Base-by-base conservation (phyloP, 1,139 yeast species). In the Pichia inconspicua region DNA sequence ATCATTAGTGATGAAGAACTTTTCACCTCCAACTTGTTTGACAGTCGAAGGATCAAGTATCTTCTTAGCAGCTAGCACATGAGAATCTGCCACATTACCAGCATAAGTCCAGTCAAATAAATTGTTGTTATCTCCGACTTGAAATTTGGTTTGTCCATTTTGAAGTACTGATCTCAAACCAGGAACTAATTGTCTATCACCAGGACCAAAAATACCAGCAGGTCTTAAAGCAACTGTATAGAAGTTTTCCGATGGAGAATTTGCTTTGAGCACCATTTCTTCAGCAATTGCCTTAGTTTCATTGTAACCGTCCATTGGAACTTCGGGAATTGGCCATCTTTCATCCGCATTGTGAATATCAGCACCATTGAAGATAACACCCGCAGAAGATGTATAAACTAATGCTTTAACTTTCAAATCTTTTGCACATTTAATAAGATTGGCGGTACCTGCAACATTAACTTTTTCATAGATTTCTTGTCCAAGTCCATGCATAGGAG, bases 11-110 rank as follows among this genome's bases (percentile, higher is more conserved):
- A 94, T 72, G 60, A 92, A 87, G 66, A 89, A 92, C 0, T 86
- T 78, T 64, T 92, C 86, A 42, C 98, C 98, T 9, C 87, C 83
- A 30, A 92, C 80, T 37, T 63, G 52, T 1, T 59, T 54, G 22
- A 73, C 69, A 2, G 76, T 68, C 46, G 74, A 70, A 19, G 60
- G 59, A 41, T 61, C 61, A 47, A 88, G 67, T 19, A 90, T 68
- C 66, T 82, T 82, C 58, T 84, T 72, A 2, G 97, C 95, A 1
- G 97, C 98, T 48, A 92, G 71, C 10, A 92, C 89, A 66, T 94
- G 99, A 6, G 97, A 84, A 67, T 89, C 95, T 0, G 98, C 98
- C 25, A 94, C 97, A 66, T 94, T 94, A n/a, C 97, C 97, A n/a
- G 85, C 98, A 61, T 89, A 94, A 0, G 97, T 89, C 84, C 96